phyloP scores from a whole-genome alignment of 2,329 filamentous ascomycete species.

The Volutella citrinella region DNA sequence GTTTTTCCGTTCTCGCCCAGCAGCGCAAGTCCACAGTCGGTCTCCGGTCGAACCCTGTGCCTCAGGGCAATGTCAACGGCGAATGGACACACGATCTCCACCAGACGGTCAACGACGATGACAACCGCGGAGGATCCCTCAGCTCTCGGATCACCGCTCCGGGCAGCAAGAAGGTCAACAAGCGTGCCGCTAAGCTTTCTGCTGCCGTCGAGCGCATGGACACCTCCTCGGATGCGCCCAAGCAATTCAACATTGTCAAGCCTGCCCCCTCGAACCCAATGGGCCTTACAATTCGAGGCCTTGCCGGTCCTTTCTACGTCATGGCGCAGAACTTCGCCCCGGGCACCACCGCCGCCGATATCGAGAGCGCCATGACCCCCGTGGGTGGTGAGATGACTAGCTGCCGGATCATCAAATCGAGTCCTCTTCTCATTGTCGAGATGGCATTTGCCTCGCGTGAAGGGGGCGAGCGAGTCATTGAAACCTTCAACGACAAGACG shows the following conservation, averaged over 20 bases:
- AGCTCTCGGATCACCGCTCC: conserved; percentile 45
- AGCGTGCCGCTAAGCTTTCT: conserved; percentile 38
- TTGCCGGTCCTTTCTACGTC: conserved; percentile 68
- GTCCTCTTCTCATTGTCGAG: conserved; percentile 73
- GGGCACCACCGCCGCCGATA: conserved; percentile 78
- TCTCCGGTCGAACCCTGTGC: conserved; percentile 19
- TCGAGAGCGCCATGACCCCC: conserved; percentile 76
- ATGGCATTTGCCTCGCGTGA: conserved; percentile 70
- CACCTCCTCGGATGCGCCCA: conserved; percentile 26
- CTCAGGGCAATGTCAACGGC: conserved; percentile 57
- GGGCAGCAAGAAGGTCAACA: conserved; percentile 25
- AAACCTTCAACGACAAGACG: conserved; percentile 75
- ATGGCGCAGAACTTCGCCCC: conserved; percentile 80
- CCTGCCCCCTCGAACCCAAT: conserved; percentile 21
- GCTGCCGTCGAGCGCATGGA: conserved; percentile 43
- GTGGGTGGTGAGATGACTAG: conserved; percentile 66
- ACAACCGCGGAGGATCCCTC: conserved; percentile 35
- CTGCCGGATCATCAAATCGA: conserved; percentile 65
- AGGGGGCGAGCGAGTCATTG: conserved; percentile 71
- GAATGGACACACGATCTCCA: conserved; percentile 74
- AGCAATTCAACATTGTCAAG: conserved; percentile 35
- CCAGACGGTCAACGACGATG: conserved; percentile 36
- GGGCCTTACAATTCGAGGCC: conserved; percentile 70
- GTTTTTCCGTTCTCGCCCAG: conserved; percentile 6
- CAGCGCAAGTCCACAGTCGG: conserved; percentile 22